Evolutionary conservation across 1,284 basidiomycete species (phyloP), one percentile per base, ranked within the genome.

Genomic region (Moesziomyces sp.): DNA sequence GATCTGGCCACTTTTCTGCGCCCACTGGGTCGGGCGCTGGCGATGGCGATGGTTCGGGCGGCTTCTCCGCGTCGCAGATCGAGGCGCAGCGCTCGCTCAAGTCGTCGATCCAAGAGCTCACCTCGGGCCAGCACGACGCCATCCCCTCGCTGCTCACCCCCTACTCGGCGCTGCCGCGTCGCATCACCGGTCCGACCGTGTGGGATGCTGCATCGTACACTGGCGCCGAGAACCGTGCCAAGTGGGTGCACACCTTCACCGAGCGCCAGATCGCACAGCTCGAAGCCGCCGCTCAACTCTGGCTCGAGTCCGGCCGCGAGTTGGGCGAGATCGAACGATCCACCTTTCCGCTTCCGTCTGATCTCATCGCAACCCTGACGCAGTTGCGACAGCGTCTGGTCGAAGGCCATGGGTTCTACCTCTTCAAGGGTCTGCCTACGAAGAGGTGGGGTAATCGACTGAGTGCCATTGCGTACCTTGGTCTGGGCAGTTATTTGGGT

Each of bases 381-480:
- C 18, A 53, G 10, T 57, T 81, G 13, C 66, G 77, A 11, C 50
- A 69, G 14, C 63, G 72, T 9, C 56, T 81, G 2, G 55, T 81
- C 14, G 43, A 70, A 40, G 79, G 78, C 11, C 76, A 80, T 23
- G 85, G 86, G 13, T 86, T 86, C 66, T 81, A 82, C 56, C 79
- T 86, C 21, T 85, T 86, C 79, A 81, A 86, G 67, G 85, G 85
- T 1, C 79, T 86, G 10, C 85, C 85, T 0, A 82, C 83, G 13
- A 62, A 78, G 43, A 58, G 80, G 13, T 86, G 85, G 85, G 58
- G 78, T 3, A 80, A 85, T 40, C 67, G 81, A 30, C 83, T 86
- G 54, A 74, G 79, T 0, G 79, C 84, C 1, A 84, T 85, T 16
- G 84, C 85, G 52, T 86, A 85, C 66, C 81, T 86, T 3, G 85